Evolutionary conservation across 257 asterid species (phyloP), one percentile per base, ranked within the genome.

Genomic region (Gentiana straminea): DNA sequence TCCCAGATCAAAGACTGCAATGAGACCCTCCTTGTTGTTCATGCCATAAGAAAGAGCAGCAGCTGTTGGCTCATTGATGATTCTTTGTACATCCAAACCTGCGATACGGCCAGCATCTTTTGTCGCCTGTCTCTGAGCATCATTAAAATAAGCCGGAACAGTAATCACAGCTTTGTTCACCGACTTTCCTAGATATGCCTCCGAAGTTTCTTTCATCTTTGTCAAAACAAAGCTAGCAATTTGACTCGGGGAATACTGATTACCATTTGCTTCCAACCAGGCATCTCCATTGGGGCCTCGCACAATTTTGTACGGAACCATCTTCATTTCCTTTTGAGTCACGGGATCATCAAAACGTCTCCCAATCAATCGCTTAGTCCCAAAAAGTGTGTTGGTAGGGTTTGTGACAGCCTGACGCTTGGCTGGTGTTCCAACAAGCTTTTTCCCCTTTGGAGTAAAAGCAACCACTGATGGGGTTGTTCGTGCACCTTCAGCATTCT

Each of bases 51-150:
- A 83, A 6, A 86, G 90, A 1, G 94, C 94, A 39, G 95, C 95
- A 10, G 95, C 95, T 24, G 94, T 86, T 3, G 95, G 95, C 71
- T 86, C 89, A 58, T 83, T 86, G 52, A 86, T 86, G 60, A 86
- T 86, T 66, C 94, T 81, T 47, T 77, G 81, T 47, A 86, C 95
- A 61, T 83, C 86, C 57, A 86, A 89, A 13, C 95, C 95, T 7
- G 95, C 83, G 32, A 86, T 83, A n/a, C 81, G 66, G 11, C 94
- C 95, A 32, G 95, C 94, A 54, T 86, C 95, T 62, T 86, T 86
- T 2, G 94, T 86, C 12, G 95, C 95, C 69, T 83, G 95, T 59
- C 95, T 77, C 57, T 86, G 95, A n/a, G 94, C 90, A 75, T 86
- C 95, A 44, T 86, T 86, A 43, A 86, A 86, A 72, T 86, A 86